phyloP scores from a whole-genome alignment of 2,329 filamentous ascomycete genomes.

The Scedosporium dehoogii region DNA sequence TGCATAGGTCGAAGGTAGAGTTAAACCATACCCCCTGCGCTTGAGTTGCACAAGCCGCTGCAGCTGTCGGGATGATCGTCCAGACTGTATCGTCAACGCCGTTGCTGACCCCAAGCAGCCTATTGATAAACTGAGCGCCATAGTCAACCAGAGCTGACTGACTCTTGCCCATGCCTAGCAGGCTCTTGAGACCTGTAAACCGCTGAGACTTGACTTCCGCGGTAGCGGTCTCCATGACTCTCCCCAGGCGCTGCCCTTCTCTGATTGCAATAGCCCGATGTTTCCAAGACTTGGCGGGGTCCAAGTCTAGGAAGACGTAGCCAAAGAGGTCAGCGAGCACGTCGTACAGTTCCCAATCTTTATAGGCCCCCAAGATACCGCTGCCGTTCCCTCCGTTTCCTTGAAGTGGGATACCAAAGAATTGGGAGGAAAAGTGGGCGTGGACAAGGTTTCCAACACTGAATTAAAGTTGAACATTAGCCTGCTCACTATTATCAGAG shows the following conservation, averaged over 20 bases:
- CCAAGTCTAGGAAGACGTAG: slow-evolving; percentile 41
- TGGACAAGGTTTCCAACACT: slow-evolving; percentile 38
- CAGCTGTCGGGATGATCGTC: slow-evolving; percentile 46
- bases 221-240: slow-evolving; percentile 39
- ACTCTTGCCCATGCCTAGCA: neutral
- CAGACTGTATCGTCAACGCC: slow-evolving; percentile 44
- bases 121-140: slow-evolving; percentile 45
- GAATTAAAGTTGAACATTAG: neutral
- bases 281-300: slow-evolving; percentile 23
- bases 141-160: slow-evolving; percentile 38
- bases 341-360: slow-evolving; percentile 17
- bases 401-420: slow-evolving; percentile 39
- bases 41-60: slow-evolving; percentile 48
- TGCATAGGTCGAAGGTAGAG: neutral
- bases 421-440: slow-evolving; percentile 39
- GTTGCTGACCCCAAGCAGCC: slow-evolving; percentile 42
- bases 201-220: slow-evolving; percentile 10
- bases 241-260: slow-evolving; percentile 35
- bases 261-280: slow-evolving; percentile 32
- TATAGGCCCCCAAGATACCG: slow-evolving; percentile 25
- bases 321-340: slow-evolving; percentile 44
- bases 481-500: neutral
- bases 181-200: neutral
- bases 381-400: neutral
- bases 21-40: slow-evolving; percentile 25